Percentiles rank a stretch among this genome's conserved stretches.
These are phyloP conservation scores for Candida frijolesensis DNA, from an alignment of 1,139 yeast genomes.

Conservation along the genomic window DNA sequence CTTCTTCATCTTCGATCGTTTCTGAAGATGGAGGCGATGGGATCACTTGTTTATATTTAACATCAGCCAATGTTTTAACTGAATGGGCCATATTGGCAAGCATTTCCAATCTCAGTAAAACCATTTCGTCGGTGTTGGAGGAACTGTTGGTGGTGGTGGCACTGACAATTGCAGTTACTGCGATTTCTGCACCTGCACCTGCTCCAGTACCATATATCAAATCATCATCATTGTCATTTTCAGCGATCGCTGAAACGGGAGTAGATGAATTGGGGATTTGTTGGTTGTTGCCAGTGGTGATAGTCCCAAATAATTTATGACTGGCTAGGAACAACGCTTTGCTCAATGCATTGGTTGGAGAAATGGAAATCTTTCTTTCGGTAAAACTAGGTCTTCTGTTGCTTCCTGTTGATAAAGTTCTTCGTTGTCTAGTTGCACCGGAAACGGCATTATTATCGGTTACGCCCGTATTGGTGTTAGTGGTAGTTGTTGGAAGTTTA, in stretches of 20 bases:
- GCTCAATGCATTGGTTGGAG: conserved; percentile 87
- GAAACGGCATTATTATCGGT: conserved; percentile 8
- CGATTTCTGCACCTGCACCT: conserved; percentile 1
- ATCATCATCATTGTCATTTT: conserved; percentile 2
- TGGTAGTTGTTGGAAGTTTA: conserved; percentile 73
- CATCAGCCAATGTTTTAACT: conserved; percentile 85
- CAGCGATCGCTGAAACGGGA: conserved; percentile 10
- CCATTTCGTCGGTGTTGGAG: conserved; percentile 34
- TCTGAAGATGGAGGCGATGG: conserved; percentile 72
- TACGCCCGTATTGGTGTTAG: conserved; percentile 25
- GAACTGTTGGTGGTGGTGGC: conserved; percentile 20
- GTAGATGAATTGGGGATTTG: conserved; percentile 8
- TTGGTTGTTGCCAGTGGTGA: conserved; percentile 9
- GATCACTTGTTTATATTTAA: conserved; percentile 79
- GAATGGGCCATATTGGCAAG: conserved; percentile 91
- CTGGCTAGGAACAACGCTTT: conserved; percentile 89
- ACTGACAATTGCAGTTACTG: conserved; percentile 17
- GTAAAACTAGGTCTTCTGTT: conserved; percentile 52
- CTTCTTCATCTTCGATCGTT: conserved; percentile 39
- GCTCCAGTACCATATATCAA: not conserved
- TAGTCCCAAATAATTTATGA: conserved; percentile 81
- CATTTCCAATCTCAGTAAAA: conserved; percentile 60
- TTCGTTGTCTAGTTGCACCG: conserved; percentile 19
- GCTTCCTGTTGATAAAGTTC: conserved; percentile 30
- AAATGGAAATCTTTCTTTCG: conserved; percentile 63